Base-by-base conservation (phyloP, 768 basidiomycete genomes). In the Podaxis pistillaris region DNA sequence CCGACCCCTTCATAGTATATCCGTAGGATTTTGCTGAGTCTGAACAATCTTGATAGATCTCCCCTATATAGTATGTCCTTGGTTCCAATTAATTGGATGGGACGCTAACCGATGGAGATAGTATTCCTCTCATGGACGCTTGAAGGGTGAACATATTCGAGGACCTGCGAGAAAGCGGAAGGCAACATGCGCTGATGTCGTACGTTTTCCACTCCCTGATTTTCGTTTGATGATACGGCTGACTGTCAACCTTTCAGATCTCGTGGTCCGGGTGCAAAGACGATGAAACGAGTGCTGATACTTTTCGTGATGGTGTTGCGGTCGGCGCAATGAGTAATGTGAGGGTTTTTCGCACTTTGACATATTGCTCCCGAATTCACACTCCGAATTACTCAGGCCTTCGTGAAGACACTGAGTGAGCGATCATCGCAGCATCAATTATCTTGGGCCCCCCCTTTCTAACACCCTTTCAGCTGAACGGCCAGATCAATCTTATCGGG, bases 251-350 rank as follows among this genome's bases (percentile, higher is more conserved):
- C 15, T 30, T 36, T 37, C 57, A 89, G 86, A 87, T 92, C 56
- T 88, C 86, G 1, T 90, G 86, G 72, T 86, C 89, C 17, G 89
- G 84, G 22, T 90, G 90, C 68, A 79, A 83, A 57, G 91, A 92
- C 70, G 80, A 80, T 37, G 84, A 90, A 72, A 90, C 83, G 0
- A 91, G 89, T 68, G 86, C 88, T 0, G 90, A 91, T 69, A 89
- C 89, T 1, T 83, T 83, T 56, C 76, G 82, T 28, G 79, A 78
- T 24, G 88, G 87, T 22, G 76, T 83, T 3, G 87, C 90, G 0
- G 86, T 89, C 6, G 91, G 91, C 2, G 91, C 90, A 2, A 92
- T 92, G 87, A 90, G 89, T 72, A 81, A 88, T 73, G 90, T 90
- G 69, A 54, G 88, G 75, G 6, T 28, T 15, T n/a, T 49, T 62